Conservation (phyloP, 352 stramenopile genomes). For the Pythium insidiosum region DNA sequence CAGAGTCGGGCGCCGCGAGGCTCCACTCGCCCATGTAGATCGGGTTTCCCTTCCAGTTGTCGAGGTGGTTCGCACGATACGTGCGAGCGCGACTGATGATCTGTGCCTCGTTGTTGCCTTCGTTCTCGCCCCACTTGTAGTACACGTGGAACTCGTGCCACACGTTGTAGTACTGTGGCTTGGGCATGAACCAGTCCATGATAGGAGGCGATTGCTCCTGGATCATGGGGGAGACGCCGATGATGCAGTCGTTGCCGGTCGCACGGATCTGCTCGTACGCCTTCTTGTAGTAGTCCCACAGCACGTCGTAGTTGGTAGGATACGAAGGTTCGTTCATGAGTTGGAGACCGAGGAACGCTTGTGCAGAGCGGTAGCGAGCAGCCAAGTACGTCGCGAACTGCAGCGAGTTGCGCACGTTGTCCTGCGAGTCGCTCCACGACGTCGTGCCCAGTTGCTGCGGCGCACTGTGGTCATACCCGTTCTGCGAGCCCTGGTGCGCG, state of each 20-base stretch:
- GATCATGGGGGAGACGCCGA: slow-evolving; percentile 32
- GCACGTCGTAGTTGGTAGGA: slow-evolving; percentile 7
- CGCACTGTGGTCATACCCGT: slow-evolving; percentile 41
- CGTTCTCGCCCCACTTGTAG: slow-evolving; percentile 44
- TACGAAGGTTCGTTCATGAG: slow-evolving; percentile 46
- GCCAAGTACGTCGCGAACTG: slow-evolving; percentile 29
- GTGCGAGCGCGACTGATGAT: slow-evolving; percentile 4
- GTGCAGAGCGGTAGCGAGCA: slow-evolving; percentile 27
- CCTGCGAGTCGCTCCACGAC: slow-evolving; percentile 19
- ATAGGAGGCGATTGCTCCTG: slow-evolving; percentile 20
- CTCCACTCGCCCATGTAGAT: slow-evolving; percentile 49
- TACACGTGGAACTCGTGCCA: slow-evolving; percentile 59
- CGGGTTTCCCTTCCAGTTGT: slow-evolving; percentile 17
- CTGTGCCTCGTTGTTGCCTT: slow-evolving; percentile 5
- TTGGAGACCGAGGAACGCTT: slow-evolving; percentile 36
- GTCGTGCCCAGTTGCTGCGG: slow-evolving; percentile 5
- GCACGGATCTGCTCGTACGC: slow-evolving; percentile 32
- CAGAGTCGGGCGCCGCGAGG: slow-evolving; percentile 18
- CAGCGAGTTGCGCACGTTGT: slow-evolving; percentile 28
- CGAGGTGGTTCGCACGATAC: slow-evolving; percentile 10
- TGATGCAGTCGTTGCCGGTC: slow-evolving; percentile 32
- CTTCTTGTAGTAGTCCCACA: slow-evolving; percentile 31
- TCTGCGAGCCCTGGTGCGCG: slow-evolving; percentile 44
- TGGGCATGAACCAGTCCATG: slow-evolving; percentile 26
- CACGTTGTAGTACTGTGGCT: slow-evolving; percentile 26